A percentile compares a stretch with the other conserved stretches of the same genome.
These are phyloP conservation scores for Terfezia boudieri DNA, from an alignment of 495 filamentous ascomycete genomes.

Conservation along the genomic window DNA sequence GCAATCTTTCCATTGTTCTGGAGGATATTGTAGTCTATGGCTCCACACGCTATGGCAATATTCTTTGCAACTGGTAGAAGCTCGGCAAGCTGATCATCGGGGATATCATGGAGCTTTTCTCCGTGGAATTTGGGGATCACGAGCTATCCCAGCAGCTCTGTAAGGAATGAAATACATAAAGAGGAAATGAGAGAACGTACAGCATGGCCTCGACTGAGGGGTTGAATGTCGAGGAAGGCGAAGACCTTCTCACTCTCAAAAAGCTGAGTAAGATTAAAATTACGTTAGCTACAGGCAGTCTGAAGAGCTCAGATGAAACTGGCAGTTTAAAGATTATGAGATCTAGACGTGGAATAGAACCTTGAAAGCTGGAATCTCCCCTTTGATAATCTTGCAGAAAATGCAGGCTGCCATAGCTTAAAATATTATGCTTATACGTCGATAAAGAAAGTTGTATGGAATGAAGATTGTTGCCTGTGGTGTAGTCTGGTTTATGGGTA, in stretches of 20 bases:
- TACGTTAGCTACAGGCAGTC: background rate
- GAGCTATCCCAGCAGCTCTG: conserved; percentile 32
- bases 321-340: background rate
- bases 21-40: conserved; percentile 70
- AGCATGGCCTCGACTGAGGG: conserved; percentile 62
- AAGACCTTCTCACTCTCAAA: conserved; percentile 81
- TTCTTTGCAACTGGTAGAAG: conserved; percentile 77
- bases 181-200: conserved; percentile 23
- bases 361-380: conserved; percentile 87
- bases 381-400: conserved; percentile 97
- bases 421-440: no score
- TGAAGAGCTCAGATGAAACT: background rate
- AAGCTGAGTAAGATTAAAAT: conserved; percentile 24
- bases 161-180: background rate
- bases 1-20: conserved; percentile 90
- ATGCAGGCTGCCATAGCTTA: conserved; percentile 42
- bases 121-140: conserved; percentile 94
- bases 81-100: conserved; percentile 68
- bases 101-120: conserved; percentile 76
- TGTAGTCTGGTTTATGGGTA: no score
- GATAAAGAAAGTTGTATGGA: no score
- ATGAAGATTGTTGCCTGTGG: no score
- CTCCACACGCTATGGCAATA: conserved; percentile 53
- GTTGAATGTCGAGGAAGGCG: conserved; percentile 91
- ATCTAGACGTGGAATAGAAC: background rate